Evolutionary conservation across 352 stramenopile species (phyloP).

Genomic region (Elongisporangium senticosum): DNA sequence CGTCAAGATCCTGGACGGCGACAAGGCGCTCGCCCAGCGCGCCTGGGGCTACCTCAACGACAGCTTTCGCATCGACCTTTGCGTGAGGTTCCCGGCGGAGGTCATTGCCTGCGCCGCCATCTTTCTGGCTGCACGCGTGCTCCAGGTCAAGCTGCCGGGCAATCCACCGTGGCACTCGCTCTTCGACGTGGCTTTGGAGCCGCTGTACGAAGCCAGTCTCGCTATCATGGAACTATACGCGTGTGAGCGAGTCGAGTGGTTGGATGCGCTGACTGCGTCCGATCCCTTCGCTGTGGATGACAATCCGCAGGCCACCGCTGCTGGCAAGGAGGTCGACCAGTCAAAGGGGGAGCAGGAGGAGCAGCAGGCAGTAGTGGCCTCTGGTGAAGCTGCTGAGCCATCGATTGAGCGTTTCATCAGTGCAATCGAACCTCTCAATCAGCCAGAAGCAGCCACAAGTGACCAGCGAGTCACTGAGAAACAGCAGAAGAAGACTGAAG

Average conservation of each 20-base stretch:
- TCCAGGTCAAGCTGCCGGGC: constrained; percentile 48
- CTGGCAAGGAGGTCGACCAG: neutral
- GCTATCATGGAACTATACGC: constrained; percentile 63
- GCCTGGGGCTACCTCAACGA: constrained; percentile 92
- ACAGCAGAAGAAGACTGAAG: constrained; percentile 1
- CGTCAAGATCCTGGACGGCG: constrained; percentile 81
- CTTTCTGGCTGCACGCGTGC: constrained; percentile 71
- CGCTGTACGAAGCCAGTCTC: constrained; percentile 41
- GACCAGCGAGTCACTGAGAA: neutral
- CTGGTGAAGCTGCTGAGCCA: neutral
- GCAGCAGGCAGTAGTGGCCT: neutral
- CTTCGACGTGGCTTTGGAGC: constrained; percentile 53
- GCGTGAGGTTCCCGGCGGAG: constrained; percentile 71
- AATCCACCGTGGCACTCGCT: constrained; percentile 58
- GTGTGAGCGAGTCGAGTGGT: constrained; percentile 48
- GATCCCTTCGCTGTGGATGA: constrained; percentile 67
- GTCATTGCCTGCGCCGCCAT: constrained; percentile 89
- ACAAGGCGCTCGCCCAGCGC: constrained; percentile 62
- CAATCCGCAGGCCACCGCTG: constrained; percentile 11
- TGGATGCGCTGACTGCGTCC: constrained; percentile 63
- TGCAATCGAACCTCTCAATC: neutral
- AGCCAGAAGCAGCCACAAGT: neutral
- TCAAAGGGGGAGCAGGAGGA: neutral
- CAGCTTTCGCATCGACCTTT: constrained; percentile 81
- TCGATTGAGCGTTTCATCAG: neutral